Percentiles rank a stretch among this genome's conserved stretches.
These are phyloP conservation scores for Zasmidium citrigriseum DNA, from an alignment of 2,329 filamentous ascomycete species.

Conservation along the genomic window DNA sequence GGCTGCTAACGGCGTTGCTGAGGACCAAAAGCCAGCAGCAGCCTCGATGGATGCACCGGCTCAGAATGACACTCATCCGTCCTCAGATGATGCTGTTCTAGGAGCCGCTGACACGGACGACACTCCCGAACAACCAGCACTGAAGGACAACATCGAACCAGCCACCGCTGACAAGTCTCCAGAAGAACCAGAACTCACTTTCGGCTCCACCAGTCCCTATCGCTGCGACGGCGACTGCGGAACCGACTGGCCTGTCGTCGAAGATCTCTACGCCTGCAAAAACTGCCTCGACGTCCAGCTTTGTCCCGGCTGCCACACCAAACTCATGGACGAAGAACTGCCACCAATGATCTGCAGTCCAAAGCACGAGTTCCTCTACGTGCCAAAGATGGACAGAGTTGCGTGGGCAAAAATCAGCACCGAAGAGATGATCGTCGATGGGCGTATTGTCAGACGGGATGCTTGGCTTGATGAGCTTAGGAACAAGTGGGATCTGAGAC, in stretches of 20 bases:
- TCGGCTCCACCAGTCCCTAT: neutral
- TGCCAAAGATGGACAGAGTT: neutral
- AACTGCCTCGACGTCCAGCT: neutral
- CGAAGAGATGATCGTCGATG: neutral
- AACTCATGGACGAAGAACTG: neutral
- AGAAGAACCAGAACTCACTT: neutral
- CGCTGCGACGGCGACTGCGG: constrained; percentile 3
- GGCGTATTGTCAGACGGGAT: neutral
- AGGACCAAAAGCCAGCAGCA: neutral
- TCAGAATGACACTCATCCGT: neutral
- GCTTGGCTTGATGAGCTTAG: neutral
- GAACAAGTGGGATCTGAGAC: neutral
- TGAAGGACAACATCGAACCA: too few species aligned
- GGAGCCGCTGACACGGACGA: neutral
- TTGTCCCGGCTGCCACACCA: neutral
- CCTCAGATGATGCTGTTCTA: neutral
- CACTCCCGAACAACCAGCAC: neutral
- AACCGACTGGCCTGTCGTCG: neutral
- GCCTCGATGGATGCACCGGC: neutral
- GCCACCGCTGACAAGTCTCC: neutral
- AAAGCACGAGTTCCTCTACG: neutral
- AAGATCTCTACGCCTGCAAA: neutral
- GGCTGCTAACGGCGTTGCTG: neutral
- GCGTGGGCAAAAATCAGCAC: neutral
- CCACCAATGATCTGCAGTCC: neutral